Conservation (phyloP, 108 stramenopile species). For the Parietichytrium sp. region DNA sequence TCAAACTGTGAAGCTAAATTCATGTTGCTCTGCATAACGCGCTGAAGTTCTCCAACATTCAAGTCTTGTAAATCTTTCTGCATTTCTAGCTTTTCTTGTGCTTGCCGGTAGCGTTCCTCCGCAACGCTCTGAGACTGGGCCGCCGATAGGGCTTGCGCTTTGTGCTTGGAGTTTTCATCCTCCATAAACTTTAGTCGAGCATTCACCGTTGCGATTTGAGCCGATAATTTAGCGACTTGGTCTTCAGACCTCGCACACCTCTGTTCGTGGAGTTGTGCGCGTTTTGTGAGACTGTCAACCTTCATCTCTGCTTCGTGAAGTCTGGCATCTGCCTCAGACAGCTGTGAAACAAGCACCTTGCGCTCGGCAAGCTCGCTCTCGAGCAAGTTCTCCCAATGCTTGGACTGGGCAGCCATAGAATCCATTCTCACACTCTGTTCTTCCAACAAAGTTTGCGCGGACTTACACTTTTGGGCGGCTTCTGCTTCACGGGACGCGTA, state of each 20-base stretch:
- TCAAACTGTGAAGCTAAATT: too few species aligned
- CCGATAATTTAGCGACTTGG: background rate
- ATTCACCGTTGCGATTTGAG: background rate
- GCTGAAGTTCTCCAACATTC: background rate
- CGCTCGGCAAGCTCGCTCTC: background rate
- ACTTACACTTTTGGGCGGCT: background rate
- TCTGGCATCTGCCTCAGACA: background rate
- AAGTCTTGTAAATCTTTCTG: background rate
- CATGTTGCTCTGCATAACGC: slow-evolving; percentile 17
- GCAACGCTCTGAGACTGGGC: slow-evolving; percentile 23
- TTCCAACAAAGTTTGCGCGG: background rate
- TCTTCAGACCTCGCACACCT: background rate
- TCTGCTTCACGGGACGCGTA: background rate
- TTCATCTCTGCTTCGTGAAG: background rate
- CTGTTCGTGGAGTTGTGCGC: background rate
- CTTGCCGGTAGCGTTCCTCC: background rate
- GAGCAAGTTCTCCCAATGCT: background rate
- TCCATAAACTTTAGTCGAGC: background rate
- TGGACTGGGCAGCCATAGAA: background rate
- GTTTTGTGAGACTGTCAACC: background rate
- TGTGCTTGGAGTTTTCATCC: background rate
- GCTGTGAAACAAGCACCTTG: too few species aligned
- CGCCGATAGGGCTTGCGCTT: background rate
- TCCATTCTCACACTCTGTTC: background rate
- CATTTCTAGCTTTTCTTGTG: background rate